phyloP scores from a whole-genome alignment of 805 yeast species.

The Metschnikowia santaceciliae region DNA sequence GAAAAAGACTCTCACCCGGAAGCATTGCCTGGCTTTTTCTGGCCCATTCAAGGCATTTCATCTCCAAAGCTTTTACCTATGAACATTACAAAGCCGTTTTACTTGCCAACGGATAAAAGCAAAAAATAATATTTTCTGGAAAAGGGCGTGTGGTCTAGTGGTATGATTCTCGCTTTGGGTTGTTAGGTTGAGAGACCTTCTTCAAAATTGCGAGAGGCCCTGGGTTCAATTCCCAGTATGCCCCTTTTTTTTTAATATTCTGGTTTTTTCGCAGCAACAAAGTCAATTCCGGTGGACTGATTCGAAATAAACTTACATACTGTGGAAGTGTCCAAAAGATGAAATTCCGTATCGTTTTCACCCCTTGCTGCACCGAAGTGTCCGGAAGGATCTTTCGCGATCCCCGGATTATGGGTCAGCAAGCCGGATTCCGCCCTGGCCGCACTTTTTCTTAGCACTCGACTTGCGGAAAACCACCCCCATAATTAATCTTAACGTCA shows the following conservation, averaged over 20 bases:
- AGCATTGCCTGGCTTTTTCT: too few relatives aligned
- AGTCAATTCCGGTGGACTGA: not conserved
- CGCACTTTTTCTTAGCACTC: constrained; percentile 2
- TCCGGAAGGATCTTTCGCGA: not conserved
- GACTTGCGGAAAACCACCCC: not conserved
- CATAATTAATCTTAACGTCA: not conserved
- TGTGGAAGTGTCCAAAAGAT: not conserved
- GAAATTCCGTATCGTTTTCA: not conserved
- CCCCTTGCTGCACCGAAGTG: not conserved
- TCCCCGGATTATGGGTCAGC: constrained; percentile 6
- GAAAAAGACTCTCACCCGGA: too few relatives aligned
- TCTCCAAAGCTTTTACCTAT: not conserved
- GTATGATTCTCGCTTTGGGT: constrained; percentile 20
- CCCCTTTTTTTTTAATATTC: constrained; percentile 24
- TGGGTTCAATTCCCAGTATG: constrained; percentile 58
- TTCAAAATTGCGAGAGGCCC: constrained; percentile 50
- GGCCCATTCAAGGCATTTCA: too few relatives aligned
- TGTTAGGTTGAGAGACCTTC: not conserved
- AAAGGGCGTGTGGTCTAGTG: constrained; percentile 21
- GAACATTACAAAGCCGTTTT: not conserved
- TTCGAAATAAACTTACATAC: not conserved
- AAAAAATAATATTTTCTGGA: not conserved
- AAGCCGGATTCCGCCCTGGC: not conserved
- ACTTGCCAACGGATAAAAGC: too few relatives aligned
- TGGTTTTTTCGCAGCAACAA: not conserved